Base-by-base conservation (phyloP, 495 filamentous ascomycete species). In the Pyrenula massariospora region DNA sequence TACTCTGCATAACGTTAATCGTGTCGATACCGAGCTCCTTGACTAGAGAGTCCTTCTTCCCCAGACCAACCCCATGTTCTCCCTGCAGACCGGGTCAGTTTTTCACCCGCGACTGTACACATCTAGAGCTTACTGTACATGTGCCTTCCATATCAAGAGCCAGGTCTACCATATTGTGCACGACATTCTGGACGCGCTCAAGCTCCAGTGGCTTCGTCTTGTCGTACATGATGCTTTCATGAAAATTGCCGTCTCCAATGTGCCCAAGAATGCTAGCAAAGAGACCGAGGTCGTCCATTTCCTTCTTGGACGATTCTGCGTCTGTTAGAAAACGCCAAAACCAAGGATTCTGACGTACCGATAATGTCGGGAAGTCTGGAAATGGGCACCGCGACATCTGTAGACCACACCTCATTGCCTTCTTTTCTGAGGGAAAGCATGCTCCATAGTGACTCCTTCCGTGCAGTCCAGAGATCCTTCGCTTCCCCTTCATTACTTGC, bases 131-230 rank as follows among this genome's bases (percentile, higher is more conserved):
- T 77, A 79, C 84, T 0, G 89, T 92, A 70, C 88, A 92, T 2
- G 91, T 95, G 1, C 91, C 91, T 56, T 95, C 91, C 91, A 96
- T 95, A 49, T 90, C 88, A 23, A 96, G 63, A 8, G 89, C 91
- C 22, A 88, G 76, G 61, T 88, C 81, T 21, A 95, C 88, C 90
- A 96, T 94, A 59, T 89, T 84, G 61, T 91, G 80, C 22, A 95
- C 89, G 54, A 88, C 88, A 36, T 74, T 78, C 64, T 93, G 85
- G 1, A 95, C 88, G 49, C 84, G 83, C 12, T 76, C 81, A 25
- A 75, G 72, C 69, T 96, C 87, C 2, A 69, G 80, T 11, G 79
- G 78, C 57, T 89, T 75, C 19, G 71, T 74, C 24, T 77, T 73
- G 63, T 92, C 82, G 63, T 93, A 96, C 67, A 96, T 82, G 63